These are phyloP conservation scores for Chalaropsis ovoidea DNA, from an alignment of 2,329 filamentous ascomycete species.

Conservation along the genomic window DNA sequence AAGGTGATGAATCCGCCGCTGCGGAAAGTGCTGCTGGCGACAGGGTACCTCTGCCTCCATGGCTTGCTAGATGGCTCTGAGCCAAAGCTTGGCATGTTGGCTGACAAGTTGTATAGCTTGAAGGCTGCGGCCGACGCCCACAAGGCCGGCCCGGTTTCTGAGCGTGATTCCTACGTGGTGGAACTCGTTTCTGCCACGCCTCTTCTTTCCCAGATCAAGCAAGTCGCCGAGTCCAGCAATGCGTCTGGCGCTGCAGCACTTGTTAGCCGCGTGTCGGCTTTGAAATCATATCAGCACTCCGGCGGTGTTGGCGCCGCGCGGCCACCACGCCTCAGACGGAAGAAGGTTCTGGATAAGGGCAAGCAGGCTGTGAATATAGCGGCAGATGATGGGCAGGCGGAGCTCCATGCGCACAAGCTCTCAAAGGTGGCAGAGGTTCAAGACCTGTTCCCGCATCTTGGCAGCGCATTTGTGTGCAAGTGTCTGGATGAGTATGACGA, in stretches of 20 bases:
- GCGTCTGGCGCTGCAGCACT: conserved; percentile 37
- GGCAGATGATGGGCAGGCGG: conserved; percentile 34
- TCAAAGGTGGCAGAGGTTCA: conserved; percentile 83
- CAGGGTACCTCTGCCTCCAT: conserved; percentile 63
- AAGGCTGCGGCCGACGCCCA: conserved; percentile 61
- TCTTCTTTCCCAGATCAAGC: conserved; percentile 52
- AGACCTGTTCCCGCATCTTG: conserved; percentile 82
- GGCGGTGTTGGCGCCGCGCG: neutral
- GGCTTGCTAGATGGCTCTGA: conserved; percentile 57
- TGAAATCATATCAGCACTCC: neutral
- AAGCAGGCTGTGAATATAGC: conserved; percentile 42
- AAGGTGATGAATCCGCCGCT: conserved; percentile 52
- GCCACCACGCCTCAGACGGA: neutral
- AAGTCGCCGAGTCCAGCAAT: conserved; percentile 41
- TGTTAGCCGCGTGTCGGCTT: neutral
- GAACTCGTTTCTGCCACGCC: conserved; percentile 75
- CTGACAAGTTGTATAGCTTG: conserved; percentile 74
- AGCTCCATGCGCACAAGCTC: conserved; percentile 68
- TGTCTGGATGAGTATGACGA: conserved; percentile 71
- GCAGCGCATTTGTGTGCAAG: conserved; percentile 68
- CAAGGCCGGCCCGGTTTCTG: conserved; percentile 44
- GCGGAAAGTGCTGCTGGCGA: conserved; percentile 58
- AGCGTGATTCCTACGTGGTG: conserved; percentile 63
- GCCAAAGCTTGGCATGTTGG: conserved; percentile 62
- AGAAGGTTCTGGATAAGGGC: conserved; percentile 54